Conservation (phyloP, 257 asterid species). For the Thymus mandschuricus region DNA sequence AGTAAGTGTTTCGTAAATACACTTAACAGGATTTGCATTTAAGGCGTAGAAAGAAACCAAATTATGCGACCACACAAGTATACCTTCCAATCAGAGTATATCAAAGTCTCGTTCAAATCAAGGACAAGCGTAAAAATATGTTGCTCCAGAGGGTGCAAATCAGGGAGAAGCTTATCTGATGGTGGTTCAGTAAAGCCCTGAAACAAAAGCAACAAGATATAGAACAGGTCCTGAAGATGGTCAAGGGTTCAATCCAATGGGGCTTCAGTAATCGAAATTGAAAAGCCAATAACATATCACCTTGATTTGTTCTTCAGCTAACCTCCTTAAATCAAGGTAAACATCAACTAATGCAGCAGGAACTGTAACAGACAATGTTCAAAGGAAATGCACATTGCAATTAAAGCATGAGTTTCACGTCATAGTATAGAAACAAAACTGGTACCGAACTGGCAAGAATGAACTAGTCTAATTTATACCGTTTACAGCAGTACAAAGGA, state of each 20-base stretch:
- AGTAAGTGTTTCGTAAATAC: neutral
- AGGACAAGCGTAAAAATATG: conserved; percentile 88
- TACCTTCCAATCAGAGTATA: conserved; percentile 93
- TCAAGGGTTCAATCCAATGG: conserved; percentile 11
- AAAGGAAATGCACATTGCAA: conserved; percentile 15
- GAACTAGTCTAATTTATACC: conserved; percentile 14
- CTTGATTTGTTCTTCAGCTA: conserved; percentile 82
- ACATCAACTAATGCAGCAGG: conserved; percentile 79
- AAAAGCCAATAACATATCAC: conserved; percentile 41
- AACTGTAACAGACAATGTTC: conserved; percentile 47
- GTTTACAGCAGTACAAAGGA: conserved; percentile 13
- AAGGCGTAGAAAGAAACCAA: neutral
- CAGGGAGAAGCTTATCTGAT: conserved; percentile 93
- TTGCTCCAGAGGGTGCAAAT: conserved; percentile 81
- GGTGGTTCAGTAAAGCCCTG: conserved; percentile 91
- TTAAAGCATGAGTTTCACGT: conserved; percentile 2
- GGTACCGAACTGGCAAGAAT: neutral
- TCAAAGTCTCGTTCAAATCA: conserved; percentile 84
- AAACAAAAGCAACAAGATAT: conserved; percentile 14
- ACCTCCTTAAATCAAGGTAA: conserved; percentile 76
- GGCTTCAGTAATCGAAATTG: neutral
- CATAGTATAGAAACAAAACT: neutral
- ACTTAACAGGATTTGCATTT: neutral
- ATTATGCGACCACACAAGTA: neutral
- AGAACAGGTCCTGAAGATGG: neutral